Percentiles rank a stretch among this genome's conserved stretches.
Conservation (phyloP, 2,329 filamentous ascomycete species). For the Ophiostoma fasciatum region DNA sequence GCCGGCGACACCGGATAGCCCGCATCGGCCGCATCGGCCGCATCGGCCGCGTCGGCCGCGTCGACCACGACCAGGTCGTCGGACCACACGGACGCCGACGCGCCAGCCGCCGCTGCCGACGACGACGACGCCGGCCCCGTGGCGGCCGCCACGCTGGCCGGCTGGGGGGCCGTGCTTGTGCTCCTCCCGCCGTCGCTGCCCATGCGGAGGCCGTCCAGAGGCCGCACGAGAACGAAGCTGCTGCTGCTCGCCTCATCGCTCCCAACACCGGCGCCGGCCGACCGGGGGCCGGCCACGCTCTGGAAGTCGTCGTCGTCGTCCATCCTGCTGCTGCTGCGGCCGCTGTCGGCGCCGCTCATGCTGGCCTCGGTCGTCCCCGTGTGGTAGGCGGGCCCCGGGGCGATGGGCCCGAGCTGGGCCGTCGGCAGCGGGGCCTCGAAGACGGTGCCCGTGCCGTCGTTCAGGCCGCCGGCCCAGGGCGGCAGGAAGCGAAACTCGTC, state of each 20-base stretch:
- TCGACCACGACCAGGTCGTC: conserved; percentile 1
- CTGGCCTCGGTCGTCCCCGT: conserved; percentile 24
- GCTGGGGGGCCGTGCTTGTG: too few species aligned
- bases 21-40: too few species aligned
- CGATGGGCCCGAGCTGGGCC: conserved; percentile 28
- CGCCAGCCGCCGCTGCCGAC: background rate
- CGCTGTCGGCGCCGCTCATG: conserved; percentile 14
- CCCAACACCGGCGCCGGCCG: background rate
- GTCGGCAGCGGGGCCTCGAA: conserved; percentile 27
- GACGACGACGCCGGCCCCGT: background rate
- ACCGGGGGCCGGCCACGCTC: conserved; percentile 1
- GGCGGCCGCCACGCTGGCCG: too few species aligned
- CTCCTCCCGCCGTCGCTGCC: conserved; percentile 6
- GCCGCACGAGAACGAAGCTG: conserved; percentile 2
- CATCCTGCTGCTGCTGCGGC: too few species aligned
- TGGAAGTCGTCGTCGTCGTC: conserved; percentile 6
- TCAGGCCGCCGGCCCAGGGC: conserved; percentile 45
- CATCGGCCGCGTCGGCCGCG: background rate
- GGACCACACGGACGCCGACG: too few species aligned
- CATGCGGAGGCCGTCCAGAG: background rate
- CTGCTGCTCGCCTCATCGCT: background rate
- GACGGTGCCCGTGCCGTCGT: conserved; percentile 37
- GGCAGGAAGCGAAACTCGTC: conserved; percentile 48
- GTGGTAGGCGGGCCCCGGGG: conserved; percentile 32
- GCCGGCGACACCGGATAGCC: too few species aligned